These are phyloP conservation scores for Penicillium frequentans DNA, from an alignment of 2,329 filamentous ascomycete genomes.

Conservation along the genomic window DNA sequence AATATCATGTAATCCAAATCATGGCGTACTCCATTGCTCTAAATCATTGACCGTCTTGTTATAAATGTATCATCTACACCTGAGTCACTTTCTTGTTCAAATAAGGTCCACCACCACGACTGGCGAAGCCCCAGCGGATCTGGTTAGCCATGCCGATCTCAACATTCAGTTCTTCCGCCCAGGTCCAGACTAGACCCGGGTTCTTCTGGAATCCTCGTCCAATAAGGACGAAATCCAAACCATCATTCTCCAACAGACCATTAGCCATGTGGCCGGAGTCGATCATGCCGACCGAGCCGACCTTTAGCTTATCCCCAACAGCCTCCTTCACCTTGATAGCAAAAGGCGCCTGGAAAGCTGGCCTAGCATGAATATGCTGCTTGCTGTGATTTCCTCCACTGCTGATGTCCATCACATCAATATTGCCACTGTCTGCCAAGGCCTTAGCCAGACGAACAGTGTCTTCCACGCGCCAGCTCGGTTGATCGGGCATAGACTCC, in stretches of 20 bases:
- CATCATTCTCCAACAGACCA: slow-evolving; percentile 54
- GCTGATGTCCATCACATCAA: slow-evolving; percentile 83
- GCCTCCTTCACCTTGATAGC: slow-evolving; percentile 70
- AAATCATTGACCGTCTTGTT: too few relatives aligned
- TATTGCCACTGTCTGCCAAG: slow-evolving; percentile 65
- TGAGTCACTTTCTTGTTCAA: slow-evolving; percentile 17
- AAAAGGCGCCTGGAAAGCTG: slow-evolving; percentile 73
- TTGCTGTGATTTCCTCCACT: slow-evolving; percentile 67
- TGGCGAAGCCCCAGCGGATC: slow-evolving; percentile 58
- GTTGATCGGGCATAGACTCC: slow-evolving; percentile 52
- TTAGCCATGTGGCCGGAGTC: slow-evolving; percentile 68
- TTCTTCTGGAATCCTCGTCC: slow-evolving; percentile 80
- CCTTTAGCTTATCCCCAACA: slow-evolving; percentile 68
- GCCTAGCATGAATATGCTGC: slow-evolving; percentile 48
- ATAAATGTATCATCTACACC: slow-evolving; percentile 4
- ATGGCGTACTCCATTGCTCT: too few relatives aligned
- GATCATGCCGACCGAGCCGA: slow-evolving; percentile 75
- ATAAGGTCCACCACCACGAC: slow-evolving; percentile 19
- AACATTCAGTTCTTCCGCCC: slow-evolving; percentile 70
- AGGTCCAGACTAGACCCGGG: slow-evolving; percentile 72
- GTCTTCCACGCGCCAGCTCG: slow-evolving; percentile 68
- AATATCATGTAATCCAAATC: too few relatives aligned
- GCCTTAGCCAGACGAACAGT: slow-evolving; percentile 63
- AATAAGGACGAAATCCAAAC: slow-evolving; percentile 69
- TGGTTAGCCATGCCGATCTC: slow-evolving; percentile 72